Base-by-base conservation (phyloP, 1,284 basidiomycete species). In the Rhizoctonia solani region DNA sequence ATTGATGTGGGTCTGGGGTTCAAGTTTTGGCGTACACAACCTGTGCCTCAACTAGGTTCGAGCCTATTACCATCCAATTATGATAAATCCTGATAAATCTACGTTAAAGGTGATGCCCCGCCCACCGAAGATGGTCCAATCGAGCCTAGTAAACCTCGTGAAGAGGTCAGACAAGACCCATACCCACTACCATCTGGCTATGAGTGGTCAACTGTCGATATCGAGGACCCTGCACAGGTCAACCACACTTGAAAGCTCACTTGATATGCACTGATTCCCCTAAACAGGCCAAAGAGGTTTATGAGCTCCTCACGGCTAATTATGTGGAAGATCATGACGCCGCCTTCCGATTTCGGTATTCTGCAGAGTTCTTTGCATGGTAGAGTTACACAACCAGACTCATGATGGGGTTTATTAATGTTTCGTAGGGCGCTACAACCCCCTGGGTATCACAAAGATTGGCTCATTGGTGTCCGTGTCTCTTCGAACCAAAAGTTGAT, bases 281-380 rank as follows among this genome's bases (percentile, higher is more conserved):
- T 46, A 9, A 14, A 0, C 72, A 98, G 92, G 85, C 89, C 71
- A 89, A 91, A 74, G 97, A 99, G 76, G 87, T 98, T 9, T 94
- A 98, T 74, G 89, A 95, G 70, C 82, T 99, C 6, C 82, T 99
- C 21, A 96, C 93, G 1, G 82, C 88, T 11, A 93, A 99, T 78
- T 99, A 99, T 73, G 95, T 99, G 53, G 97, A 99, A 78, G 97
- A 99, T 76, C 90, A 94, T 73, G 91, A 95, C 67, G 95, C 95
- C 4, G 87, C 91, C 30, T 97, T 99, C 83, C 87, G 97, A 29
- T 98, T 99, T 83, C 88, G 93, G 74, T 99, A 99, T 75, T 92
- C 89, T 47, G 88, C 94, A 4, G 94, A 98, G 77, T 99, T 99
- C 77, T 79, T 99, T 54, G 82, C 89, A 76, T 99, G 97, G 97